Evolutionary conservation across 208 protist genomes (phyloP).

Genomic region (Histomonas meleagridis): DNA sequence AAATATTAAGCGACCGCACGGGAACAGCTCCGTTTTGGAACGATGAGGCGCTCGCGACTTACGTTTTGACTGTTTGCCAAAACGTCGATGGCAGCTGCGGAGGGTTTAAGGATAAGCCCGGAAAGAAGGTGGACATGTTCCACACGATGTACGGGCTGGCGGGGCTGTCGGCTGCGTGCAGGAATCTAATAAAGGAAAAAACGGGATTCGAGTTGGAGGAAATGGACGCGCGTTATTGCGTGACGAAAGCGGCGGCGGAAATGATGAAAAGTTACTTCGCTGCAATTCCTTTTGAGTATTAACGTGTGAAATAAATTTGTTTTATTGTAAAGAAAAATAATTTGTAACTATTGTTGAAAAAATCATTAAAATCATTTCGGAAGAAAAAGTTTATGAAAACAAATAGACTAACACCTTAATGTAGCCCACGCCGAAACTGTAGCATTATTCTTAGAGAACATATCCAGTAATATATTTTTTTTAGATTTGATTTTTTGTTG

Average conservation of each 20-base stretch:
- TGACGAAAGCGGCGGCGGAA: neutral
- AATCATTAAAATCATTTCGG: too few relatives aligned
- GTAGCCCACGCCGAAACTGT: too few relatives aligned
- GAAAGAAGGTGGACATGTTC: conserved; percentile 42
- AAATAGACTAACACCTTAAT: too few relatives aligned
- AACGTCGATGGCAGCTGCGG: neutral
- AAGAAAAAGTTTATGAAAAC: too few relatives aligned
- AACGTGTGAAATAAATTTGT: too few relatives aligned
- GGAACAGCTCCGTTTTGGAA: neutral
- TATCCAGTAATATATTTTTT: too few relatives aligned
- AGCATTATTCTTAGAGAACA: too few relatives aligned
- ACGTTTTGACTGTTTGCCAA: neutral
- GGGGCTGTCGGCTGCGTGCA: conserved; percentile 35
- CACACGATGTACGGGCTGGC: conserved; percentile 44
- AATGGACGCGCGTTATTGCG: neutral
- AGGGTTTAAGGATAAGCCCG: conserved; percentile 43
- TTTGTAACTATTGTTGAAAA: too few relatives aligned
- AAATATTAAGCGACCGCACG: neutral
- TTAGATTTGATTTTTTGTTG: too few relatives aligned
- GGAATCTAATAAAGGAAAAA: neutral
- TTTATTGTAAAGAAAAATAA: too few relatives aligned
- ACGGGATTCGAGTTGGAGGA: neutral
- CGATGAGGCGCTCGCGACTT: neutral
- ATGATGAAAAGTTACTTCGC: neutral
- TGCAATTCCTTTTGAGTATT: neutral